Base-by-base conservation (phyloP, 108 stramenopile genomes). In the Cyclotella kingstonii region DNA sequence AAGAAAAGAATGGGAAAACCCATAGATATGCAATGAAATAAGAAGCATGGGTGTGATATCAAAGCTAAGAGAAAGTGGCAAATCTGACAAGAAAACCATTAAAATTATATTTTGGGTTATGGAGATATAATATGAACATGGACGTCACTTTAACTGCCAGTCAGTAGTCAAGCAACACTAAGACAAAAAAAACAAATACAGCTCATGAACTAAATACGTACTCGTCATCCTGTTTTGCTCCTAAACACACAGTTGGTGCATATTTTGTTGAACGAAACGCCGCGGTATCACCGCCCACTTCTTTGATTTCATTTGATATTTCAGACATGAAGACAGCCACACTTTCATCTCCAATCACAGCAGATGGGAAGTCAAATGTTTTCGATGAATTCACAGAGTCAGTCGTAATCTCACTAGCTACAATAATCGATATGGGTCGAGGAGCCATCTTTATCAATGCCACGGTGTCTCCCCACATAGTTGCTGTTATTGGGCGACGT, bases 381-480 rank as follows among this genome's bases (percentile, higher is more conserved):
- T 58, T 61, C 30, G 74, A 65, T 30, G 69, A 42, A 35, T 63
- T 63, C 29, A 53, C 34, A 14, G 72, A 43, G 8, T 53, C 52
- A 11, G 44, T 1, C 40, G 73, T 83, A 1, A 79, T 35, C 56
- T 93, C 91, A 42, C 59, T 43, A 1, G 91, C 91, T 14, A 89
- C 87, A 25, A 87, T 60, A 5, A 93, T 50, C 18, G 47, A 47
- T 22, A 93, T 76, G 8, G 91, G 91, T 52, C 91, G 72, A 19
- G 91, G 85, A 49, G 85, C 83, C 81, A 93, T 84, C 51, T 89
- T 89, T 43, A 93, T 84, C 42, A 93, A 63, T 23, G 91, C 91
- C 7, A 93, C 91, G 9, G 91, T 93, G 53, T 93, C 91, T 14
- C 88, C 77, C 91, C 91, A 93, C 91, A 93, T 93, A 12, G 85